Base-by-base conservation (phyloP, 2,329 filamentous ascomycete species). In the Colletotrichum musicola region DNA sequence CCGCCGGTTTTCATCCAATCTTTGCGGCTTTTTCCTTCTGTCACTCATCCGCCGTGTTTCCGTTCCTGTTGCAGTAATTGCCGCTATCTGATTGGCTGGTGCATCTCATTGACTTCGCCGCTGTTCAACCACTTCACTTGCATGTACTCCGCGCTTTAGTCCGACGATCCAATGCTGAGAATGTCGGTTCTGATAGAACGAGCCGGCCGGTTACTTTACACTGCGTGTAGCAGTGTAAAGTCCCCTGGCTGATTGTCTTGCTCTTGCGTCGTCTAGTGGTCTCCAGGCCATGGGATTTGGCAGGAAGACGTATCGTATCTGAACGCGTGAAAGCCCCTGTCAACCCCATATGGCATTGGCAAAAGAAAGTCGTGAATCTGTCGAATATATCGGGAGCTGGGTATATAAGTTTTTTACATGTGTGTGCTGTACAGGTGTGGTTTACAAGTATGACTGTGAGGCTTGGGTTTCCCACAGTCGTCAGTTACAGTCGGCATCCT, bases 131-230 rank as follows among this genome's bases (percentile, higher is more conserved):
- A 22, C 59, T 53, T 53, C 16, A 51, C 68, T 58, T 27, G 74
- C 64, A 86, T 90, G 87, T 90, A 83, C 86, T 88, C 87, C 80
- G 84, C 84, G 84, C 83, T 86, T 87, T 89, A 90, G 88, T 89
- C 87, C 86, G 82, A 80, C 81, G 80, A 82, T 84, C 86, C 85
- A 89, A 85, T 77, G 78, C 83, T 88, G 81, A 84, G 80, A 82
- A 83, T 84, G 82, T 81, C 84, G 84, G 86, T 80, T 90, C 88
- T 90, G 88, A 89, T 81, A 88, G 84, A 87, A 85, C 84, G 86
- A 88, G 84, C 83, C 72, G 69, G 70, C 65, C 62, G 69, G 65
- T 73, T 70, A 64, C 64, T 60, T 57, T 55, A 54, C 35, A 40
- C 55, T 35, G 42, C 46, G 10, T 9, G 12, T 18, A 12, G n/a